A percentile compares a stretch with the other conserved stretches of the same genome.
These are phyloP conservation scores for Ogataea philodendri DNA, from an alignment of 805 yeast genomes.

Conservation along the genomic window DNA sequence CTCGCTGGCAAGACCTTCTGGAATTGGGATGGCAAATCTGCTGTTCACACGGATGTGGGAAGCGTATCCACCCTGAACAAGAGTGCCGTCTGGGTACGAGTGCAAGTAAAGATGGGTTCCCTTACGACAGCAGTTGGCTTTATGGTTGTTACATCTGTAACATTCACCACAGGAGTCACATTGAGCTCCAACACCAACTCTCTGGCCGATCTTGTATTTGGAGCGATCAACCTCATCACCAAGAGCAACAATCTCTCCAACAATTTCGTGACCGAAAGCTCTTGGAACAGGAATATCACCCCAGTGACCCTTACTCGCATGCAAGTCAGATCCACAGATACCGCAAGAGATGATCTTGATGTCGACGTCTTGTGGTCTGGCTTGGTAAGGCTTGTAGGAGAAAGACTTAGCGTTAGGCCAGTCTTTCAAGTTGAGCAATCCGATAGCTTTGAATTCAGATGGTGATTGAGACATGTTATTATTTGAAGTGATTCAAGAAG, in stretches of 20 bases:
- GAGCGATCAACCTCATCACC: conserved; percentile 49
- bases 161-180: conserved; percentile 61
- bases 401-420: conserved; percentile 34
- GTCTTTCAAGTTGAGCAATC: conserved; percentile 18
- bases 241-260: conserved; percentile 56
- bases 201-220: conserved; percentile 60
- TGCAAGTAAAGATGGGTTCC: conserved; percentile 37
- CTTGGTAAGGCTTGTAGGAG: conserved; percentile 36
- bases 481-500: neutral
- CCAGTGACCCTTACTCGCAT: conserved; percentile 51
- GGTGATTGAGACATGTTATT: conserved; percentile 4
- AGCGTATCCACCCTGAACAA: conserved; percentile 67
- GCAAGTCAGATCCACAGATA: conserved; percentile 62
- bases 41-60: conserved; percentile 63
- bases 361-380: conserved; percentile 42
- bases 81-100: conserved; percentile 30
- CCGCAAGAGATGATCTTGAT: conserved; percentile 46
- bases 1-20: conserved; percentile 49
- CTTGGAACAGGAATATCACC: conserved; percentile 35
- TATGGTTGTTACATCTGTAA: conserved; percentile 50
- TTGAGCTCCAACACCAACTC: conserved; percentile 82
- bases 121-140: conserved; percentile 45
- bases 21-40: conserved; percentile 61
- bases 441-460: conserved; percentile 6
- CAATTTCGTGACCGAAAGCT: conserved; percentile 61